A percentile compares a stretch with the other conserved stretches of the same genome.
phyloP scores from a whole-genome alignment of 768 basidiomycete species.

The Brasilioporus rufonigricans region DNA sequence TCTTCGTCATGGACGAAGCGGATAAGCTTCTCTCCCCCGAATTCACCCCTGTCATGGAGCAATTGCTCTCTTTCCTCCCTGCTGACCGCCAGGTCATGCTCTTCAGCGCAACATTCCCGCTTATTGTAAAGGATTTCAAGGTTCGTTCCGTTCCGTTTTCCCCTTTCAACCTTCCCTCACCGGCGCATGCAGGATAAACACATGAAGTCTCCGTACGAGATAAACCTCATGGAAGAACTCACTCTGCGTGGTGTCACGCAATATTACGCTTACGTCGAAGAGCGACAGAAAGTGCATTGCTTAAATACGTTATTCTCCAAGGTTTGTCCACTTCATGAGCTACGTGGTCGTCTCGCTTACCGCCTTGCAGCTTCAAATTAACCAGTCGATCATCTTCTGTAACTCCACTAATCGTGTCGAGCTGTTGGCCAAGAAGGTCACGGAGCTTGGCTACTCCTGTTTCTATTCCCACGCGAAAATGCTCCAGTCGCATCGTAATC shows the following conservation, averaged over 20 bases:
- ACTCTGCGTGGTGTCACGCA: slow-evolving; percentile 98
- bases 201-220: slow-evolving; percentile 94
- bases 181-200: slow-evolving; percentile 72
- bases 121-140: slow-evolving; percentile 99
- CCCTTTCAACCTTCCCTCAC: slow-evolving; percentile 7
- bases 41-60: slow-evolving; percentile 98
- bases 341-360: slow-evolving; percentile 2
- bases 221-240: slow-evolving; percentile 99
- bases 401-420: slow-evolving; percentile 99
- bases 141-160: slow-evolving; percentile 37
- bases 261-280: slow-evolving; percentile 99
- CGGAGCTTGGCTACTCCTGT: slow-evolving; percentile 98
- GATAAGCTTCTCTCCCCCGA: slow-evolving; percentile 97
- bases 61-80: slow-evolving; percentile 83
- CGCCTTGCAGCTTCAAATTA: slow-evolving; percentile 87
- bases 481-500: slow-evolving; percentile 98
- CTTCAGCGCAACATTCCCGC: slow-evolving; percentile 98
- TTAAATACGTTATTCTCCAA: slow-evolving; percentile 99
- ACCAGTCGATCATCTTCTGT: slow-evolving; percentile 99
- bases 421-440: slow-evolving; percentile 98
- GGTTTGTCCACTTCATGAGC: slow-evolving; percentile 39
- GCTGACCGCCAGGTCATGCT: slow-evolving; percentile 93
- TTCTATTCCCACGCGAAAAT: slow-evolving; percentile 99
- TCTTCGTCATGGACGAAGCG: slow-evolving; percentile 99
- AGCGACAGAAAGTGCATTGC: slow-evolving; percentile 99